Evolutionary conservation across 345 rosid species (phyloP).

Genomic region (Eucalyptus cladocalyx): DNA sequence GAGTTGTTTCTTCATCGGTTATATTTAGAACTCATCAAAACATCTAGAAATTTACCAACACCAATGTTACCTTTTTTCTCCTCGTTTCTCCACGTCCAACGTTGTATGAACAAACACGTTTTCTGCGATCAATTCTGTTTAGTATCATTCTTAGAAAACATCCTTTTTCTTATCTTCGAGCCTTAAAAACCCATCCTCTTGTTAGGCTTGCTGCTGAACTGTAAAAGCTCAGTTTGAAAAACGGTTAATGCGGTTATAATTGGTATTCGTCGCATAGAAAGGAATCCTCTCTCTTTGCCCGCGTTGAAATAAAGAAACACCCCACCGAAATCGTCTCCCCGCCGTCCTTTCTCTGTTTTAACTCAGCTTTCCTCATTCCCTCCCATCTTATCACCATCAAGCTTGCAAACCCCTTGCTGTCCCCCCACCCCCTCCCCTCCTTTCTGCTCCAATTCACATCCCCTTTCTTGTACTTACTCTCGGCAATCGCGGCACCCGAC

Average conservation of each 20-base stretch:
- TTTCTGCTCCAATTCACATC: neutral
- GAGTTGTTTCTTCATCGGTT: neutral
- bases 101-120: neutral
- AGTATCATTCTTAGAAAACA: neutral
- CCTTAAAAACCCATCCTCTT: neutral
- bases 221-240: neutral
- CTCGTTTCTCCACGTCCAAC: neutral
- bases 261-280: neutral
- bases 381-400: neutral
- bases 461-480: neutral
- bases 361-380: neutral
- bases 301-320: neutral
- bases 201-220: neutral
- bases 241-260: neutral
- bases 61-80: neutral
- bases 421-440: neutral
- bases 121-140: neutral
- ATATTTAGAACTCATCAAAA: neutral
- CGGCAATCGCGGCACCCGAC: neutral
- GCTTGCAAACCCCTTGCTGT: neutral
- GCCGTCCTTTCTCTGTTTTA: neutral
- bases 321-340: slow-evolving; percentile 3
- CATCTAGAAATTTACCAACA: neutral
- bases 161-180: neutral
- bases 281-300: neutral